These are phyloP conservation scores for Ustulina deusta DNA, from an alignment of 2,329 filamentous ascomycete genomes.

Conservation along the genomic window DNA sequence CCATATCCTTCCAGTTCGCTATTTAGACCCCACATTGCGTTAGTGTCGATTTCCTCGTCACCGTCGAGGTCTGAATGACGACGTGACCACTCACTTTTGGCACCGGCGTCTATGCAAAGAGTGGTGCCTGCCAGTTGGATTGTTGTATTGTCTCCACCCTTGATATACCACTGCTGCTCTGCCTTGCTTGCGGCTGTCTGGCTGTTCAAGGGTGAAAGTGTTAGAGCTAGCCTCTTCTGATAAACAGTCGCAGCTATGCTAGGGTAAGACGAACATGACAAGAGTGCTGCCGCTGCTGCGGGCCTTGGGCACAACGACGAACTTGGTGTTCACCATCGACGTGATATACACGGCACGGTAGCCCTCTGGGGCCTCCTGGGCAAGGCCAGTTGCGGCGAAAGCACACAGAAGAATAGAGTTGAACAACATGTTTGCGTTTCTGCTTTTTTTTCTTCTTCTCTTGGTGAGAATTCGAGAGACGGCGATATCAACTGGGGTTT, in stretches of 20 bases:
- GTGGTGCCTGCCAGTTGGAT: slow-evolving; percentile 55
- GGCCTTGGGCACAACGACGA: slow-evolving; percentile 54
- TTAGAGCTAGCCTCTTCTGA: slow-evolving; percentile 5
- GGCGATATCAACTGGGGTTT: neutral
- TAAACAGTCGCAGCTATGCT: neutral
- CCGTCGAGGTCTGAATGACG: neutral
- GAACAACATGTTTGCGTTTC: slow-evolving; percentile 45
- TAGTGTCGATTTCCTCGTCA: neutral
- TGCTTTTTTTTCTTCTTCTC: slow-evolving; percentile 32
- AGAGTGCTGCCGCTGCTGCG: slow-evolving; percentile 50
- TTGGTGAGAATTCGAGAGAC: neutral
- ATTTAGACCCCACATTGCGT: slow-evolving; percentile 8
- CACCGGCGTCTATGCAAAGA: slow-evolving; percentile 57
- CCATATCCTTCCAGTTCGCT: slow-evolving; percentile 58
- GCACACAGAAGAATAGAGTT: slow-evolving; percentile 49
- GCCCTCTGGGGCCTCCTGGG: slow-evolving; percentile 54
- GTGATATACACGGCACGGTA: slow-evolving; percentile 56
- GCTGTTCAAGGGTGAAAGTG: slow-evolving; percentile 37
- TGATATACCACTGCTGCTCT: slow-evolving; percentile 58
- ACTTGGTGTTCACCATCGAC: slow-evolving; percentile 55
- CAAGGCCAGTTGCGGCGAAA: slow-evolving; percentile 52
- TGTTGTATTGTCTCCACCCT: slow-evolving; percentile 49
- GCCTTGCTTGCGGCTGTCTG: slow-evolving; percentile 51
- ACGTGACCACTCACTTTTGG: slow-evolving; percentile 43
- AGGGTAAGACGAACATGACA: slow-evolving; percentile 50